phyloP scores from a whole-genome alignment of 441 rosid genomes.

The Euphorbia schlechtendalii region DNA sequence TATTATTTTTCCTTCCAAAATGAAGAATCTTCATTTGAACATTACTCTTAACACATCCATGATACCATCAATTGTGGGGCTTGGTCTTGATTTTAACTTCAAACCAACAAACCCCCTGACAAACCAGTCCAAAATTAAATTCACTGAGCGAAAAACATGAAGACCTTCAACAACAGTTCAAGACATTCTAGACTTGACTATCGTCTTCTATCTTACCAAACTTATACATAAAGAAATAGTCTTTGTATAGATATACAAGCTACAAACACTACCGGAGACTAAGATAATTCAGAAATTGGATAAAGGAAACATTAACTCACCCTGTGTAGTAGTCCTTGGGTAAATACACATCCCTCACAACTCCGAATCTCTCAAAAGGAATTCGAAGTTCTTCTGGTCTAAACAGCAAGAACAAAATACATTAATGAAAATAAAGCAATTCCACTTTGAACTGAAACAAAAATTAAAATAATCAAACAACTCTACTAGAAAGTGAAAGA shows the following conservation, averaged over 20 bases:
- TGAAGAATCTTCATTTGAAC: constrained; percentile 53
- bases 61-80: constrained; percentile 74
- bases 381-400: constrained; percentile 86
- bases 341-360: constrained; percentile 85
- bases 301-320: constrained; percentile 32
- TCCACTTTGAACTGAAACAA: neutral
- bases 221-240: neutral
- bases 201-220: constrained; percentile 2
- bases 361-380: constrained; percentile 87
- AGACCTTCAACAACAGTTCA: constrained; percentile 28
- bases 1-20: constrained; percentile 49
- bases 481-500: neutral
- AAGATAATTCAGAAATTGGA: neutral
- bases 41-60: constrained; percentile 45
- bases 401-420: constrained; percentile 17
- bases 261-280: neutral
- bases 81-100: constrained; percentile 95
- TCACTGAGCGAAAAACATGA: constrained; percentile 29
- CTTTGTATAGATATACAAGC: neutral
- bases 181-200: constrained; percentile 13
- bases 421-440: neutral
- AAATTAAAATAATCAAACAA: neutral
- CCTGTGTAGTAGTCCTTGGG: constrained; percentile 89
- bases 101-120: constrained; percentile 98
- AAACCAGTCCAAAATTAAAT: constrained; percentile 78